phyloP scores from a whole-genome alignment of 73 alveolate genomes.

The Tetrahymena malaccensis region DNA sequence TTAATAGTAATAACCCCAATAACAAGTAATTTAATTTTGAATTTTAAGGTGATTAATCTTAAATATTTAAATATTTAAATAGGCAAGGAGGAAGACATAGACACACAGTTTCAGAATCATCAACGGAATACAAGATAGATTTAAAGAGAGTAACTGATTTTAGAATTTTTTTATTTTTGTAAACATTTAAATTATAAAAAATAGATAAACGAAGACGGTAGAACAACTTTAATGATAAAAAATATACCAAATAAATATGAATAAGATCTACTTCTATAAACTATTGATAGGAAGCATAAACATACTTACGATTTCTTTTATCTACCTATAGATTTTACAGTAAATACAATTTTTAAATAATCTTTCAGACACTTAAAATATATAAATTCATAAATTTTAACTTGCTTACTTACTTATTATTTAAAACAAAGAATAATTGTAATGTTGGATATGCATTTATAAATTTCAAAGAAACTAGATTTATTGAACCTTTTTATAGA shows the following conservation, averaged over 20 bases:
- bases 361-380: neutral
- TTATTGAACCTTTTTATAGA: slow-evolving; percentile 62
- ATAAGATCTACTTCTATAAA: slow-evolving; percentile 54
- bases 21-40: neutral
- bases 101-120: neutral
- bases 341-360: neutral
- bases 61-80: too few relatives aligned
- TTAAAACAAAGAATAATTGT: slow-evolving; percentile 56
- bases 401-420: neutral
- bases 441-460: slow-evolving; percentile 90
- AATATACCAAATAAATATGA: slow-evolving; percentile 94
- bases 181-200: too few relatives aligned
- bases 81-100: neutral
- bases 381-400: neutral
- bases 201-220: slow-evolving; percentile 7
- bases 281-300: slow-evolving; percentile 59
- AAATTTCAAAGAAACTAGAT: slow-evolving; percentile 63
- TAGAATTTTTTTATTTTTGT: neutral
- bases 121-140: neutral
- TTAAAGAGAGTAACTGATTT: neutral
- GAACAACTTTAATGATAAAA: slow-evolving; percentile 89
- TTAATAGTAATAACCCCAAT: neutral
- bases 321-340: slow-evolving; percentile 83
- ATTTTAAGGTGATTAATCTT: too few relatives aligned
- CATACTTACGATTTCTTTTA: slow-evolving; percentile 80